These are phyloP conservation scores for Erigeron canadensis DNA, from an alignment of 129 eudicot species.

Conservation along the genomic window DNA sequence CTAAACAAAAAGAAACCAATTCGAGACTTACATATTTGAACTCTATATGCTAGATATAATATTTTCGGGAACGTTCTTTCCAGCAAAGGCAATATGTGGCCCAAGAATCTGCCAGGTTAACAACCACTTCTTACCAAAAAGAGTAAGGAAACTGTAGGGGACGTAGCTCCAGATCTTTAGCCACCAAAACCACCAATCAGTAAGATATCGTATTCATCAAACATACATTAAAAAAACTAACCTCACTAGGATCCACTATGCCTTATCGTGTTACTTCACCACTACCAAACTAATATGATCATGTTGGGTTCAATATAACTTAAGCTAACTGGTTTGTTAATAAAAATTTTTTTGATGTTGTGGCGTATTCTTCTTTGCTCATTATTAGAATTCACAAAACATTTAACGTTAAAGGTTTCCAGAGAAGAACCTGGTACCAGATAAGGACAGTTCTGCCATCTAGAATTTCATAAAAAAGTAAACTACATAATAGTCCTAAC, in stretches of 20 bases:
- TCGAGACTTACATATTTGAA: conserved; percentile 2
- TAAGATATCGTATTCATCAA: conserved; percentile 3
- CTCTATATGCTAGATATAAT: conserved; percentile 20
- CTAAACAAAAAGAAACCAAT: conserved; percentile 11
- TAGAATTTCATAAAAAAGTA: background rate
- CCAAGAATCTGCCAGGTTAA: conserved; percentile 30
- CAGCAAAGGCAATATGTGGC: conserved; percentile 45
- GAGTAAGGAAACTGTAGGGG: conserved; percentile 29
- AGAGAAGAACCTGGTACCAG: background rate
- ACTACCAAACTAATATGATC: background rate
- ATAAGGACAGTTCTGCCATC: background rate
- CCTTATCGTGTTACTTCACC: background rate
- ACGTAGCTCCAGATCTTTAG: conserved; percentile 22
- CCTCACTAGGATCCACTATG: background rate
- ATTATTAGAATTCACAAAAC: background rate
- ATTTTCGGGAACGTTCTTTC: conserved; percentile 41
- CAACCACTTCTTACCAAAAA: conserved; percentile 31
- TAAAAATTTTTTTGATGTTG: too few relatives aligned
- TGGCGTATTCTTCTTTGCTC: background rate
- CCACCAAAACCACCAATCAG: conserved; percentile 10
- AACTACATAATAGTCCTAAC: background rate
- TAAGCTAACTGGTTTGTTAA: background rate
- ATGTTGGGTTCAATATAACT: background rate
- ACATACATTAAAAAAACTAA: background rate
- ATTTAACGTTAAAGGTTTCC: background rate